Percentiles rank a stretch among this genome's conserved stretches.
Conservation (phyloP, 2,329 filamentous ascomycete species). For the Trichophyton schoenleinii region DNA sequence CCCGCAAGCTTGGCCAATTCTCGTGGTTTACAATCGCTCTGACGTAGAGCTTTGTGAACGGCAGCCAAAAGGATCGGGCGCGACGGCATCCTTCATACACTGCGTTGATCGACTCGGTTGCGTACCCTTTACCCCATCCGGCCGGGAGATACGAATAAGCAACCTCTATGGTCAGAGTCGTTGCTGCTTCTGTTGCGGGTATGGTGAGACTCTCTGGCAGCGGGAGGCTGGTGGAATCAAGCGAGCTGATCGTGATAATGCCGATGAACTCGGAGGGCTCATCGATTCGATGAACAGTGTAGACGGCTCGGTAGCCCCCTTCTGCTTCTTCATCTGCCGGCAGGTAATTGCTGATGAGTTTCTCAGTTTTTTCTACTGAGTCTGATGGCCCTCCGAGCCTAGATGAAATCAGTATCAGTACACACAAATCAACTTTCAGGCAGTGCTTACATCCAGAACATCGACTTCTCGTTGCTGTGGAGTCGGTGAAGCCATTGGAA, state of each 20-base stretch:
- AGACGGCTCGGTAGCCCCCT: background rate
- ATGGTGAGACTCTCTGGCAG: background rate
- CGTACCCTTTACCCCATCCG: background rate
- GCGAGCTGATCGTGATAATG: background rate
- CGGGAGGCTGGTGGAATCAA: background rate
- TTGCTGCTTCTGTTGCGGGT: background rate
- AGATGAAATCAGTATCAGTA: background rate
- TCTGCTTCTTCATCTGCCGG: background rate
- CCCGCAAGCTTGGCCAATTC: background rate
- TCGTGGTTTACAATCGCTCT: background rate
- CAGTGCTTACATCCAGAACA: background rate
- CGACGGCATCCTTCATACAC: background rate
- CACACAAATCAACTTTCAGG: background rate
- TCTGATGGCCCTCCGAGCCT: background rate
- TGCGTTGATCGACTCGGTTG: background rate
- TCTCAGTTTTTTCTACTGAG: background rate
- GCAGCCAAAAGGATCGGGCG: background rate
- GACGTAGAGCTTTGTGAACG: background rate
- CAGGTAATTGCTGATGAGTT: background rate
- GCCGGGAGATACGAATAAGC: background rate
- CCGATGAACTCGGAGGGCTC: background rate
- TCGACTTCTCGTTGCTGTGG: constrained; percentile 1
- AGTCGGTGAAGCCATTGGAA: background rate
- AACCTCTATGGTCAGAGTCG: background rate
- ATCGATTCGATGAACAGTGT: background rate